Percentiles rank a stretch among this genome's conserved stretches.
phyloP scores from a whole-genome alignment of 768 basidiomycete genomes.

The Mrakia blollopis region DNA sequence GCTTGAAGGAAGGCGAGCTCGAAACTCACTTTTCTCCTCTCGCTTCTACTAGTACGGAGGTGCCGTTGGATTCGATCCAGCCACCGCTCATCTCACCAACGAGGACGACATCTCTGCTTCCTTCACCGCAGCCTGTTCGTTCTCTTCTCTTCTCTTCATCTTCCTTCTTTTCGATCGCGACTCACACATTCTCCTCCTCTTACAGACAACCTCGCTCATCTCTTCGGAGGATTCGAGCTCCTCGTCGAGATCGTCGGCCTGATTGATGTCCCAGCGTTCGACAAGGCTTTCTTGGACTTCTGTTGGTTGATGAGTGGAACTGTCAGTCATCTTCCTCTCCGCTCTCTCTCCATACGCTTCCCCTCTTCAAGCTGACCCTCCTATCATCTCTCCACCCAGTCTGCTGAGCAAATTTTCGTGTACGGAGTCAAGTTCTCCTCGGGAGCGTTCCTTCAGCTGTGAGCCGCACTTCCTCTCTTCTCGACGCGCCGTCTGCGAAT shows the following conservation, averaged over 20 bases:
- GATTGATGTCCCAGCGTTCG: slow-evolving; percentile 11
- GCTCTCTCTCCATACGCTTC: neutral
- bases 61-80: slow-evolving; percentile 17
- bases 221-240: slow-evolving; percentile 20
- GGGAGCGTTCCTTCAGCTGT: slow-evolving; percentile 21
- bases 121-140: neutral
- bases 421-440: slow-evolving; percentile 7
- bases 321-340: neutral
- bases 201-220: slow-evolving; percentile 12
- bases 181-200: too few relatives aligned
- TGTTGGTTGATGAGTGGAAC: neutral
- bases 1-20: too few relatives aligned
- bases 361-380: neutral
- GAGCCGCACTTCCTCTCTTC: neutral
- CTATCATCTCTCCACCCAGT: neutral
- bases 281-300: slow-evolving; percentile 19
- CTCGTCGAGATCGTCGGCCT: slow-evolving; percentile 21
- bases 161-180: neutral
- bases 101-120: slow-evolving; percentile 25
- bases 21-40: neutral
- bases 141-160: too few relatives aligned
- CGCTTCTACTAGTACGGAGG: neutral
- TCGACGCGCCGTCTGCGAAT: neutral
- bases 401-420: slow-evolving; percentile 3
- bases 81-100: neutral